Evolutionary conservation across 306 rosid species (phyloP).

Genomic region (Neltuma alba): DNA sequence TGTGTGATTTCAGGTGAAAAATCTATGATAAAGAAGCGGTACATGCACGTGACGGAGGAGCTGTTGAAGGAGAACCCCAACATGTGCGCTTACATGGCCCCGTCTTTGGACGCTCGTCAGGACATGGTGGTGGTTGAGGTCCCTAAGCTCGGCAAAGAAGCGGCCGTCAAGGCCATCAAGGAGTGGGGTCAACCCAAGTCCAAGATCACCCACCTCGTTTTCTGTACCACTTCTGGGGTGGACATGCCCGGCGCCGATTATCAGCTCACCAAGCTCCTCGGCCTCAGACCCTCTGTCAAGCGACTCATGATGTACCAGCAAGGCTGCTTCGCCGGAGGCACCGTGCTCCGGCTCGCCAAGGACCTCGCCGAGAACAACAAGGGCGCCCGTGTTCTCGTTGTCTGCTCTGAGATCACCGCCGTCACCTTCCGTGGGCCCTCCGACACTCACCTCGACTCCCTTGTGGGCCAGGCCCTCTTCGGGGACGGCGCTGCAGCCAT

Average conservation of each 20-base stretch:
- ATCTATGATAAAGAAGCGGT: conserved; percentile 64
- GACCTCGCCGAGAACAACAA: conserved; percentile 69
- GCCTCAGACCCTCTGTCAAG: conserved; percentile 60
- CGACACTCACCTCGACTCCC: conserved; percentile 55
- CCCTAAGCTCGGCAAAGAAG: conserved; percentile 63
- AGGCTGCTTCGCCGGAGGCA: conserved; percentile 73
- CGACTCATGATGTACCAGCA: conserved; percentile 73
- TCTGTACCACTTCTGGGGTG: conserved; percentile 67
- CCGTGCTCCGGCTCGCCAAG: conserved; percentile 69
- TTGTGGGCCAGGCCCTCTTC: conserved; percentile 65
- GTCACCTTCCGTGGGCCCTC: conserved; percentile 72
- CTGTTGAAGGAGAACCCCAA: conserved; percentile 50
- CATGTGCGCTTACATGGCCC: conserved; percentile 64
- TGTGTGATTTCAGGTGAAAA: conserved; percentile 51
- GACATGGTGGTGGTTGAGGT: conserved; percentile 66
- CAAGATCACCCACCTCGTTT: conserved; percentile 60
- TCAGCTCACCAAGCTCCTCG: conserved; percentile 64
- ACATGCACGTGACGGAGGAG: conserved; percentile 61
- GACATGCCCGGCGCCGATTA: conserved; percentile 79
- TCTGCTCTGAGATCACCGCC: conserved; percentile 72
- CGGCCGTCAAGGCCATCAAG: conserved; percentile 53
- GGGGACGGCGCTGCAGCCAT: conserved; percentile 64
- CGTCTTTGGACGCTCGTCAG: conserved; percentile 62
- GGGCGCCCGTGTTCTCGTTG: conserved; percentile 59
- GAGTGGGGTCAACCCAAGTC: conserved; percentile 79